These are phyloP conservation scores for Cryptosporidium muris DNA, from an alignment of 169 alveolate species.

Conservation along the genomic window DNA sequence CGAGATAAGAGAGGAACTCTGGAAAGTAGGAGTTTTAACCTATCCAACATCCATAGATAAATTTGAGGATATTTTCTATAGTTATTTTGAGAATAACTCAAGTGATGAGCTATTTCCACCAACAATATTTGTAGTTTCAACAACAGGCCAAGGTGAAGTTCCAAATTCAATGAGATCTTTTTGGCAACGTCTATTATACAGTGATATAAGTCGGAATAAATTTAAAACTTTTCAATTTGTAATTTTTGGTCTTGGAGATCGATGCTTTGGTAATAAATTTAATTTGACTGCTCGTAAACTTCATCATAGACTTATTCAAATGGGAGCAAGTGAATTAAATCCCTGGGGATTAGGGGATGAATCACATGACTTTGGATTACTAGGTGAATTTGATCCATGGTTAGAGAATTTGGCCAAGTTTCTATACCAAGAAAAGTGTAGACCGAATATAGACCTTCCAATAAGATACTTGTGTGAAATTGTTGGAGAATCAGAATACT, in stretches of 20 bases:
- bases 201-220: conserved; percentile 7
- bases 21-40: conserved; percentile 55
- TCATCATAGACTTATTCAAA: conserved; percentile 16
- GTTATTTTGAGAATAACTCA: conserved; percentile 12
- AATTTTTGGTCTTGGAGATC: conserved; percentile 66
- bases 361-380: conserved; percentile 63
- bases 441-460: background rate
- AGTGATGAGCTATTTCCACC: conserved; percentile 18
- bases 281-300: conserved; percentile 55
- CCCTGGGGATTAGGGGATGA: conserved; percentile 71
- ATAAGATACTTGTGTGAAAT: conserved; percentile 7
- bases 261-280: conserved; percentile 68
- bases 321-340: conserved; percentile 29
- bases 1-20: conserved; percentile 47
- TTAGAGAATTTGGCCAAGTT: conserved; percentile 16
- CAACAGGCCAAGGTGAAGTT: conserved; percentile 70
- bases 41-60: conserved; percentile 56
- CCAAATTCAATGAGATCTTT: conserved; percentile 62
- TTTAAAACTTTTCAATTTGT: conserved; percentile 16
- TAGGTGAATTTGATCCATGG: conserved; percentile 71
- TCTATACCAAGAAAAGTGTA: background rate
- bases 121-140: conserved; percentile 46
- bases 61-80: conserved; percentile 45
- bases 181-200: conserved; percentile 56
- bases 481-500: background rate